Evolutionary conservation across 805 yeast species (phyloP).

Genomic region (Spathaspora gorwiae): DNA sequence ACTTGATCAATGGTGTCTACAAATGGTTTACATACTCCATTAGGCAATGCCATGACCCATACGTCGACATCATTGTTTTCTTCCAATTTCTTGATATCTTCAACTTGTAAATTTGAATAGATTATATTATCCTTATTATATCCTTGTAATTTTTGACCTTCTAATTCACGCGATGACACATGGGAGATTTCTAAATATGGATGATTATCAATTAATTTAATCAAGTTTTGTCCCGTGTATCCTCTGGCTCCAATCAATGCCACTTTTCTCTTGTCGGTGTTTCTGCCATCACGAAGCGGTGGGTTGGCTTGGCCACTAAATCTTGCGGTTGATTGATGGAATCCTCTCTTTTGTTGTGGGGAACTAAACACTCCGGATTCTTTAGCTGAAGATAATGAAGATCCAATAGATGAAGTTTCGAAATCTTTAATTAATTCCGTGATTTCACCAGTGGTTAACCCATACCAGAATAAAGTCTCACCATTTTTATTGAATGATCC

Average conservation of each 20-base stretch:
- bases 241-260: conserved; percentile 99
- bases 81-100: conserved; percentile 79
- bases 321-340: conserved; percentile 34
- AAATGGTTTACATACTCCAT: conserved; percentile 90
- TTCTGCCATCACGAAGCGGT: conserved; percentile 62
- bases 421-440: conserved; percentile 56
- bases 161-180: conserved; percentile 92
- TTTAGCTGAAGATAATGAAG: conserved; percentile 33
- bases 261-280: conserved; percentile 61
- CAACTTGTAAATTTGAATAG: conserved; percentile 82
- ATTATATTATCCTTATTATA: conserved; percentile 76
- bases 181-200: conserved; percentile 84
- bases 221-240: conserved; percentile 90
- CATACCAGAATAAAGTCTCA: conserved; percentile 91
- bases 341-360: conserved; percentile 48
- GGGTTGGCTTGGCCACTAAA: conserved; percentile 44
- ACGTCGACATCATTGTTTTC: conserved; percentile 76
- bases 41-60: conserved; percentile 99
- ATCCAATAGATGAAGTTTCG: conserved; percentile 30
- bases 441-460: conserved; percentile 63
- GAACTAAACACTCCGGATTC: conserved; percentile 47
- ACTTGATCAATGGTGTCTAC: conserved; percentile 75
- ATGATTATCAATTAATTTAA: conserved; percentile 80
- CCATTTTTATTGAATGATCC: conserved; percentile 92
- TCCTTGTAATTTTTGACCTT: conserved; percentile 81